Base-by-base conservation (phyloP, 2,329 filamentous ascomycete genomes). In the Penicillium sp. region DNA sequence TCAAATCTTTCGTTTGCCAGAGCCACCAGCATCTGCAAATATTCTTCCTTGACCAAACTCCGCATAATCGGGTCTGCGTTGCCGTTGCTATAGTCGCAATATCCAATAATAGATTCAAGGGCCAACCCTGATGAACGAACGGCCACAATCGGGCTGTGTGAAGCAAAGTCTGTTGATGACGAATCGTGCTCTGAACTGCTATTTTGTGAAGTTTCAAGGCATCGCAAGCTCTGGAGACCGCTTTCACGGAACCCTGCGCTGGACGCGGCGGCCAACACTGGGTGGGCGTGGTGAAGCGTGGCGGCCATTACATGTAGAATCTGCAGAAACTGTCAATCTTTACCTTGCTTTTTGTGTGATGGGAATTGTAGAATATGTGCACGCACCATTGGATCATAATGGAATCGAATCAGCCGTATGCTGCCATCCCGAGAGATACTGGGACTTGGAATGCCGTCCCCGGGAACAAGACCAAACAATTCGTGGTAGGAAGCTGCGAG, bases 311-410 rank as follows among this genome's bases (percentile, higher is more conserved):
- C 80, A 64, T 97, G 93, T 0, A 97, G 83, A 63, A 97, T 96
- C 92, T 96, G 60, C 2, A 35, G 18, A 47, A 50, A 33, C 18
- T 49, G 51, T 48, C 26, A 26, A 24, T 33, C 14, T 53, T 6
- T 28, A 38, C 16, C 20, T 20, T 4, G 9, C n/a, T 4, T 35
- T 16, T 16, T 30, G 47, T 18, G 8, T 4, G 9, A 28, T 49
- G 11, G 3, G 38, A 26, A 35, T 56, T 47, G n/a, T 48, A 47
- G 30, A 35, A 14, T 5, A 26, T 9, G 7, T 47, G 50, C 33
- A 70, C 85, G 69, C 81, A 96, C 92, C 91, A 97, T 91, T 4
- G 92, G 91, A 71, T 97, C 92, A 68, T 95, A 97, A 72, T 96
- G 94, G 75, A 96, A 89, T 72, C 93, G 90, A 51, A 96, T 79